These are phyloP conservation scores for Jatropha curcas DNA, from an alignment of 345 rosid species.

Conservation along the genomic window DNA sequence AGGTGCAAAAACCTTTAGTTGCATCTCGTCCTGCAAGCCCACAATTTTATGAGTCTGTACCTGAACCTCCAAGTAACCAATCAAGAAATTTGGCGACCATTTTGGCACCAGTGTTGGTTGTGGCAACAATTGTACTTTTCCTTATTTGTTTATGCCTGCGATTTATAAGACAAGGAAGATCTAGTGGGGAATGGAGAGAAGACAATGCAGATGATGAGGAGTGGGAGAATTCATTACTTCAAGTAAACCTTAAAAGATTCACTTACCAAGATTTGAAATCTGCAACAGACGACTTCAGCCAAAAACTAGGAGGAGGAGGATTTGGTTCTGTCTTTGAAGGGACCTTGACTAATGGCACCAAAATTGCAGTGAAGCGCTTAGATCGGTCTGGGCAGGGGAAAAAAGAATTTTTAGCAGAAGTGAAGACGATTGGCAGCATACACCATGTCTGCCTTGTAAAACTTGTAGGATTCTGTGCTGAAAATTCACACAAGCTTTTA, in stretches of 20 bases:
- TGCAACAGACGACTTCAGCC: conserved; percentile 53
- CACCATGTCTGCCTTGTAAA: conserved; percentile 58
- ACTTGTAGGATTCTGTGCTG: conserved; percentile 14
- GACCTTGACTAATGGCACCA: conserved; percentile 59
- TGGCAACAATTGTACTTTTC: background rate
- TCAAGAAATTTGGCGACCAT: background rate
- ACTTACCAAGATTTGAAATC: conserved; percentile 52
- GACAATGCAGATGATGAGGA: background rate
- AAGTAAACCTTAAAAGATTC: conserved; percentile 43
- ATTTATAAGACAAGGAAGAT: background rate
- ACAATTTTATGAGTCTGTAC: background rate
- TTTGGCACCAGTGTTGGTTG: background rate
- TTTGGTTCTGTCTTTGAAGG: conserved; percentile 78
- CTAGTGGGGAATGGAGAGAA: background rate
- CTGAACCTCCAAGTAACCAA: background rate
- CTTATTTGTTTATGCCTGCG: background rate
- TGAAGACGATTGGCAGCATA: conserved; percentile 59
- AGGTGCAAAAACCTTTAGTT: conserved; percentile 18
- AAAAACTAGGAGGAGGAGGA: conserved; percentile 75
- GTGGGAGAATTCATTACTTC: conserved; percentile 7
- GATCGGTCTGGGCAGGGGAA: conserved; percentile 65
- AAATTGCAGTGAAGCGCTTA: conserved; percentile 78
- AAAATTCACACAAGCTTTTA: conserved; percentile 11
- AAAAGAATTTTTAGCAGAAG: conserved; percentile 66
- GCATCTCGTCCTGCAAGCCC: background rate